A percentile compares a stretch with the other conserved stretches of the same genome.
These are phyloP conservation scores for Termitomyces sp. DNA, from an alignment of 768 basidiomycete genomes.

Conservation along the genomic window DNA sequence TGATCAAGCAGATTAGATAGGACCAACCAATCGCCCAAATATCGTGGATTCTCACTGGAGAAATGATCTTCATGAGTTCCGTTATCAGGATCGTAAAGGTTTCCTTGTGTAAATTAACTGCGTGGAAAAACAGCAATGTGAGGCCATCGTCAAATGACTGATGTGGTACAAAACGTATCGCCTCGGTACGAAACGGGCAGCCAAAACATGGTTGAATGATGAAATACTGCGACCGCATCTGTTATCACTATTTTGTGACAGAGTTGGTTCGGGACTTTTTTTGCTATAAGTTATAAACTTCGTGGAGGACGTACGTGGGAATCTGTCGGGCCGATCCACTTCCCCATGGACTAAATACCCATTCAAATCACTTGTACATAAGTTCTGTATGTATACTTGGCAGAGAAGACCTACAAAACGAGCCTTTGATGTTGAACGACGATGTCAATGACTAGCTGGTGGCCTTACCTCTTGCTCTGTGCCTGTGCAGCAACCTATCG, in stretches of 20 bases:
- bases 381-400: neutral
- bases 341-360: neutral
- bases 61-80: neutral
- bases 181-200: conserved; percentile 5
- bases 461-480: conserved; percentile 1
- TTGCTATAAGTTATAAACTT: too few species aligned
- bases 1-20: neutral
- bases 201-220: neutral
- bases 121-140: conserved; percentile 9
- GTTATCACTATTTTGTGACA: neutral
- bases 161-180: conserved; percentile 1
- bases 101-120: conserved; percentile 8
- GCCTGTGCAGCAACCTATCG: neutral
- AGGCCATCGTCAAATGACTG: conserved; percentile 5
- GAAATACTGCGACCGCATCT: neutral
- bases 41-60: conserved; percentile 4
- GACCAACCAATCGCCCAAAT: conserved; percentile 5
- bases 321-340: neutral
- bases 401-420: neutral
- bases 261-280: too few species aligned
- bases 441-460: conserved; percentile 2
- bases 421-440: neutral
- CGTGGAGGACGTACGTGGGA: neutral
- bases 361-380: neutral
- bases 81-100: conserved; percentile 4